Base-by-base conservation (phyloP, 768 basidiomycete species). In the Mycena galericulata region DNA sequence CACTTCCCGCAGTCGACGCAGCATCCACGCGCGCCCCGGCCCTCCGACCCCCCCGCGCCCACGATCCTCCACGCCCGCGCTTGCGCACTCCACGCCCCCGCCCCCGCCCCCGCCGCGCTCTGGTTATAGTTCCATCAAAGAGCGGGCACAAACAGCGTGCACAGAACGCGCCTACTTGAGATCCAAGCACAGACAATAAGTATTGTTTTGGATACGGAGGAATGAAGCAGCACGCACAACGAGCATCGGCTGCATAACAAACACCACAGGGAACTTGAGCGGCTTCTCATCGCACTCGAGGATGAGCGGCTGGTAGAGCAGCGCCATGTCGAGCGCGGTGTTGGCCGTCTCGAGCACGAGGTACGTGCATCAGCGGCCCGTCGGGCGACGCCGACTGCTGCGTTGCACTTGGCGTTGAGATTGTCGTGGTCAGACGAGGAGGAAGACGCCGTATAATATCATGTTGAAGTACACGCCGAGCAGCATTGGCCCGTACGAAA, bases 121-220 rank as follows among this genome's bases (percentile, higher is more conserved):
- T n/a, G n/a, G n/a, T n/a, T n/a, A n/a, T n/a, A 72, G 49, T 36
- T 71, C 75, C 61, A 81, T 51, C 15, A 72, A 51, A 6, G 65
- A 56, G 50, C 62, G 79, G 45, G 72, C 59, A 6, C 78, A 74
- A 1, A n/a, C n/a, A n/a, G n/a, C n/a, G n/a, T n/a, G 79, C 76
- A 73, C 77, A 80, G 3, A 80, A 71, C 10, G 78, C 82, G 15
- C 80, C 81, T 32, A 69, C 82, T 83, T 57, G 34, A n/a, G 47
- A n/a, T n/a, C n/a, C n/a, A n/a, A n/a, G n/a, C n/a, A n/a, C n/a
- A 20, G n/a, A 8, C 34, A 11, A 36, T 34, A 38, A 62, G 11
- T 56, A 17, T 18, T 18, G 49, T 26, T 3, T 6, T 4, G n/a
- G 24, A 2, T 2, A 36, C 22, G 12, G 49, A 15, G 4, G 9